Evolutionary conservation across 2,329 filamentous ascomycete genomes (phyloP).

Genomic region (Aureobasidium uvarum): DNA sequence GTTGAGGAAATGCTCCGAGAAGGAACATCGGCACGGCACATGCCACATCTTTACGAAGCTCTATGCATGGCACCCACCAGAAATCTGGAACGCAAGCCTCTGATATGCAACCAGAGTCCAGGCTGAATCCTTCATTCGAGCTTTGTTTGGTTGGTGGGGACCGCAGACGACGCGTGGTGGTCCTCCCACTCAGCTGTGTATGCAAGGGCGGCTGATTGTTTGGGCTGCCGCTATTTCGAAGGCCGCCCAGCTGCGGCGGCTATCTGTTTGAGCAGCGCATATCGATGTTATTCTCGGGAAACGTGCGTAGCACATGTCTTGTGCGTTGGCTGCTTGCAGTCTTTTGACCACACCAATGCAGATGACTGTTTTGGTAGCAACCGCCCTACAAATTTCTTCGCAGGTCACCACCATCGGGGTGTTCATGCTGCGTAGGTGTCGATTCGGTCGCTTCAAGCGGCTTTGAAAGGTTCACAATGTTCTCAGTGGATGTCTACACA

Average conservation of each 20-base stretch:
- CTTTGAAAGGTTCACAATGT: neutral
- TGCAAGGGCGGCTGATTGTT: conserved; percentile 12
- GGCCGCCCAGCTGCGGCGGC: neutral
- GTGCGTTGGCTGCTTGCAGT: neutral
- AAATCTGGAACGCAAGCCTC: conserved; percentile 5
- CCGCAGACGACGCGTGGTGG: neutral
- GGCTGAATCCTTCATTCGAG: neutral
- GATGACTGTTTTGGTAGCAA: neutral
- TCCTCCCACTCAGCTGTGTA: neutral
- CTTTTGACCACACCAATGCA: neutral
- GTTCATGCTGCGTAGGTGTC: neutral
- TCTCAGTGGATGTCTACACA: too few species aligned
- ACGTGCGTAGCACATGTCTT: neutral
- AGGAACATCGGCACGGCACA: conserved; percentile 4
- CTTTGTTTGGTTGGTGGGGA: neutral
- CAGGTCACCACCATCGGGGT: neutral
- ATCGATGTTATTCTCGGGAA: neutral
- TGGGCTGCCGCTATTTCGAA: neutral
- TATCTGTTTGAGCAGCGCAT: neutral
- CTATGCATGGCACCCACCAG: neutral
- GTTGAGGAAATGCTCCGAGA: neutral
- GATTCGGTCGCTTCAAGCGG: too few species aligned
- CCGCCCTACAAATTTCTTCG: neutral
- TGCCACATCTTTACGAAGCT: neutral
- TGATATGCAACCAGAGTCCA: neutral